Percentiles rank a stretch among this genome's conserved stretches.
Evolutionary conservation across 2,329 filamentous ascomycete species (phyloP).

Genomic region (Pseudocercospora fijiensis): DNA sequence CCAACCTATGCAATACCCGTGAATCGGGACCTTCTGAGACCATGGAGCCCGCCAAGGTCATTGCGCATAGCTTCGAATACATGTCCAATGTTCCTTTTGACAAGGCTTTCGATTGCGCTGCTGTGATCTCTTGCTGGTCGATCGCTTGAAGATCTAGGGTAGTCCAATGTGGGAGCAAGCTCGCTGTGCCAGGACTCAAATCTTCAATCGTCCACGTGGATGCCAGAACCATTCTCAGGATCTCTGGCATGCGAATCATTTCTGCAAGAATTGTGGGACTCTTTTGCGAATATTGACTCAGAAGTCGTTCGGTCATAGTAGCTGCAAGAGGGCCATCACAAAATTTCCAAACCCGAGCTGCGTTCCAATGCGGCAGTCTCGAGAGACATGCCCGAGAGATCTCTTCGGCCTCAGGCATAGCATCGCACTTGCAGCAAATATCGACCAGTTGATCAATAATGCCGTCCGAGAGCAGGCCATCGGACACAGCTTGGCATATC

Average conservation of each 20-base stretch:
- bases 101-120: not conserved
- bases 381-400: slow-evolving; percentile 7
- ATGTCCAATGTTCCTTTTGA: not conserved
- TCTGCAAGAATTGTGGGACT: not conserved
- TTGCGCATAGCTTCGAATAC: slow-evolving; percentile 3
- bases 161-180: not conserved
- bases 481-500: slow-evolving; percentile 40
- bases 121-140: not conserved
- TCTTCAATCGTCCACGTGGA: not conserved
- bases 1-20: not conserved
- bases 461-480: slow-evolving; percentile 32
- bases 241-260: not conserved
- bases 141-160: not conserved
- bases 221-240: not conserved
- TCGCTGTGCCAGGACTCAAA: not conserved
- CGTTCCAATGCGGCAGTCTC: not conserved
- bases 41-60: not conserved
- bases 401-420: slow-evolving; percentile 10
- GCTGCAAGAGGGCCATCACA: not conserved
- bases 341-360: not conserved
- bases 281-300: not conserved
- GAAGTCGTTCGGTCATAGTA: not conserved
- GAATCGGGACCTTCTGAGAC: not conserved
- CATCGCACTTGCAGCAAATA: slow-evolving; percentile 7
- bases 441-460: slow-evolving; percentile 16